A percentile compares a stretch with the other conserved stretches of the same genome.
These are phyloP conservation scores for Plectosphaerella cucumerina DNA, from an alignment of 2,329 filamentous ascomycete species.

Conservation along the genomic window DNA sequence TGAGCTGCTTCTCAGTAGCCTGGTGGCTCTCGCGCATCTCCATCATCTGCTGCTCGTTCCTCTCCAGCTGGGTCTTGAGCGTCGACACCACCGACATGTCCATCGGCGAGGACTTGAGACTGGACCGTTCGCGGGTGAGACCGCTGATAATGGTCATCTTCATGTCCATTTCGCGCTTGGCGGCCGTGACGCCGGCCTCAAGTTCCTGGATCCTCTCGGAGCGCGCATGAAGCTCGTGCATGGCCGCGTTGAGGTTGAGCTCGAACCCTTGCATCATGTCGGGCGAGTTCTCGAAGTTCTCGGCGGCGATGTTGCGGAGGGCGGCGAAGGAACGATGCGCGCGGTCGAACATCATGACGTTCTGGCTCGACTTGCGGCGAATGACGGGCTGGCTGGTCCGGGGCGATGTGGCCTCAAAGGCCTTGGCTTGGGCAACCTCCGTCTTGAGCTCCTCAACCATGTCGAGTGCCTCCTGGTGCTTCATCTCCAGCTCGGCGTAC, in stretches of 20 bases:
- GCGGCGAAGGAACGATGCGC: conserved; percentile 89
- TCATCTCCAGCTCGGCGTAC: conserved; percentile 77
- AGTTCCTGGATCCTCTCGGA: conserved; percentile 88
- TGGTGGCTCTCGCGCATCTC: conserved; percentile 69
- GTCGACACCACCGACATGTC: conserved; percentile 88
- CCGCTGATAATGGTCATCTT: conserved; percentile 97
- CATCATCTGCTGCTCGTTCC: conserved; percentile 77
- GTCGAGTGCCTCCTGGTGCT: conserved; percentile 77
- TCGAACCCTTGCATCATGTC: conserved; percentile 92
- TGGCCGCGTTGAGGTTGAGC: conserved; percentile 82
- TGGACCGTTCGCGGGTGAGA: conserved; percentile 86
- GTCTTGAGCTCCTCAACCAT: conserved; percentile 89
- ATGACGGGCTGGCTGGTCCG: conserved; percentile 72
- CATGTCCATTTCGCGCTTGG: conserved; percentile 93
- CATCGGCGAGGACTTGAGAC: conserved; percentile 76
- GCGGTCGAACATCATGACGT: conserved; percentile 79
- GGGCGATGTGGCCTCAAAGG: conserved; percentile 54
- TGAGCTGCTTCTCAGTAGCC: conserved; percentile 71
- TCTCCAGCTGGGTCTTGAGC: conserved; percentile 81
- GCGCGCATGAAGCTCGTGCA: conserved; percentile 83
- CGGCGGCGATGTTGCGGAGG: conserved; percentile 79
- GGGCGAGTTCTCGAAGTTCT: conserved; percentile 77
- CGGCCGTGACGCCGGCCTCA: conserved; percentile 75
- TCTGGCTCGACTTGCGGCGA: conserved; percentile 89
- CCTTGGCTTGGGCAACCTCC: conserved; percentile 75